phyloP scores from a whole-genome alignment of 164 flowering plant genomes.

The Annona squamosa region DNA sequence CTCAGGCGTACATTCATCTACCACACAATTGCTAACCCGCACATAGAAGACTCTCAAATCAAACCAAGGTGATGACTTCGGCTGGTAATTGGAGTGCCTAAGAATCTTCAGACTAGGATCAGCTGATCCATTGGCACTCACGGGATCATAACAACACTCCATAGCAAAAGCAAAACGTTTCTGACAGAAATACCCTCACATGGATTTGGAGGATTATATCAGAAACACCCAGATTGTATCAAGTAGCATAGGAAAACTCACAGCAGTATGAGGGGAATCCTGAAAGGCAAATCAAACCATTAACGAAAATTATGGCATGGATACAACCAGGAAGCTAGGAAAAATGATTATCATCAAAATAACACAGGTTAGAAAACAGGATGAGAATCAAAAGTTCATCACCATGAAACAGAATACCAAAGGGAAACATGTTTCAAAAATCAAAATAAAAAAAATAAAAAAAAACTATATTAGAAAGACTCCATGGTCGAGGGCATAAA shows the following conservation, averaged over 20 bases:
- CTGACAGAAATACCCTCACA: constrained; percentile 21
- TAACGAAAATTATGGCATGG: too few relatives aligned
- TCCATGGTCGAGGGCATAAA: not conserved
- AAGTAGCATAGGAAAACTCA: not conserved
- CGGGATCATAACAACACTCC: constrained; percentile 31
- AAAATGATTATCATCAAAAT: not conserved
- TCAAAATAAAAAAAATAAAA: not conserved
- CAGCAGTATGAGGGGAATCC: not conserved
- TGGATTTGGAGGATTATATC: constrained; percentile 12
- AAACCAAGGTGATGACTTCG: constrained; percentile 54
- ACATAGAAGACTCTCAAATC: constrained; percentile 81
- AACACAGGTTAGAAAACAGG: not conserved
- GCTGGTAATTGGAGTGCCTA: constrained; percentile 27
- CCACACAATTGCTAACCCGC: constrained; percentile 55
- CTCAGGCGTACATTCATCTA: constrained; percentile 65
- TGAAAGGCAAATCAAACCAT: not conserved
- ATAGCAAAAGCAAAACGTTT: constrained; percentile 16
- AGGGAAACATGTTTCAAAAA: not conserved
- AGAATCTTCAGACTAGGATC: constrained; percentile 24
- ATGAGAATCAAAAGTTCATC: not conserved
- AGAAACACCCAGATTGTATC: constrained; percentile 8
- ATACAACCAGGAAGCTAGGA: not conserved
- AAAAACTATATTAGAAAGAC: not conserved
- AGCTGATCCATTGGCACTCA: constrained; percentile 25
- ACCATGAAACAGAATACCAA: not conserved